phyloP scores from a whole-genome alignment of 768 basidiomycete species.

The Panus rudis region DNA sequence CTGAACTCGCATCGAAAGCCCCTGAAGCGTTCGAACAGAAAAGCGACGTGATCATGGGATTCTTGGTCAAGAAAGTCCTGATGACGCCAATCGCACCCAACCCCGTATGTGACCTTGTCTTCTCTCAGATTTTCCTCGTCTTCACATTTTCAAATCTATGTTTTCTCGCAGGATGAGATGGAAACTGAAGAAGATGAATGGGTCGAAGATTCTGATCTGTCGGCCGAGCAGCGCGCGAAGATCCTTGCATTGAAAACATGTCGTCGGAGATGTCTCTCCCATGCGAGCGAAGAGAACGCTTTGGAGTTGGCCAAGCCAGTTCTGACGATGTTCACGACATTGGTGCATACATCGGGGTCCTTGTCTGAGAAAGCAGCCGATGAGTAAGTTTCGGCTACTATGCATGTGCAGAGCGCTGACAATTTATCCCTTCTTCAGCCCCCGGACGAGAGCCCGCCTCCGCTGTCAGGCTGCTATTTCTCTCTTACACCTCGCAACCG shows the following conservation, averaged over 20 bases:
- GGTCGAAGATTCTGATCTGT: conserved; percentile 60
- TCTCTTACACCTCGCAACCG: conserved; percentile 66
- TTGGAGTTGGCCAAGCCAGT: conserved; percentile 67
- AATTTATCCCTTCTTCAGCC: conserved; percentile 30
- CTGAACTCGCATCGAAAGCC: conserved; percentile 62
- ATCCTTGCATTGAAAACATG: conserved; percentile 74
- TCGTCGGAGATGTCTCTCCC: conserved; percentile 72
- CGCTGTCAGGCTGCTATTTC: conserved; percentile 79
- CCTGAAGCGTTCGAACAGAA: conserved; percentile 72
- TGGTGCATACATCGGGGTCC: conserved; percentile 67
- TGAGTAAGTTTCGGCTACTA: conserved; percentile 31
- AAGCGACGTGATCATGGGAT: conserved; percentile 67
- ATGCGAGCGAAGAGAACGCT: conserved; percentile 50
- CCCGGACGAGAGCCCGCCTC: conserved; percentile 65
- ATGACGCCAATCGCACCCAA: conserved; percentile 42
- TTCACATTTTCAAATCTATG: conserved; percentile 5
- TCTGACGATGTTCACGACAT: conserved; percentile 62
- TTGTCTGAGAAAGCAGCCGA: conserved; percentile 47
- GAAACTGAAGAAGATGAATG: conserved; percentile 65
- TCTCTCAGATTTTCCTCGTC: conserved; percentile 1
- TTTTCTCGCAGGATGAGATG: conserved; percentile 45
- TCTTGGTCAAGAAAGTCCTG: conserved; percentile 64
- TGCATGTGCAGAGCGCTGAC: conserved; percentile 1
- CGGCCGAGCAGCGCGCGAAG: conserved; percentile 57
- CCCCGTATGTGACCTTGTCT: conserved; percentile 38